Evolutionary conservation across 192 early-diverging fungal genomes (phyloP).

Genomic region (Tieghemiomyces parasiticus): DNA sequence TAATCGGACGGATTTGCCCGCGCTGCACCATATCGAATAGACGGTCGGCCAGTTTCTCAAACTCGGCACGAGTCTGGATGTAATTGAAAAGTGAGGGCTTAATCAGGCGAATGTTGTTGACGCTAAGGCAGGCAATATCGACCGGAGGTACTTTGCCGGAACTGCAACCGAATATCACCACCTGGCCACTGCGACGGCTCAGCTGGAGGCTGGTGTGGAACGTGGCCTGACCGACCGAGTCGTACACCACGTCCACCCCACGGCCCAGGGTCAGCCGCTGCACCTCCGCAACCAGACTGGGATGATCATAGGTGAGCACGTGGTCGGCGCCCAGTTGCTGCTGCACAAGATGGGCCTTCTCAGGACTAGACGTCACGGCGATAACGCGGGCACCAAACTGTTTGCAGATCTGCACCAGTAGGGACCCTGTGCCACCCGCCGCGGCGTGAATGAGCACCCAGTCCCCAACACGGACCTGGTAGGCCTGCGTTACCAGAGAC

Average conservation of each 20-base stretch:
- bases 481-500: slow-evolving; percentile 48
- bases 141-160: slow-evolving; percentile 62
- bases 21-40: slow-evolving; percentile 42
- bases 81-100: slow-evolving; percentile 60
- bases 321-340: slow-evolving; percentile 46
- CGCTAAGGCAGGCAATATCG: slow-evolving; percentile 34
- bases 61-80: slow-evolving; percentile 49
- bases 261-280: slow-evolving; percentile 51
- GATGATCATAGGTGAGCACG: slow-evolving; percentile 55
- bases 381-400: slow-evolving; percentile 74
- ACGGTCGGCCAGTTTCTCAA: slow-evolving; percentile 35
- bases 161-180: slow-evolving; percentile 83
- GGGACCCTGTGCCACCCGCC: slow-evolving; percentile 74
- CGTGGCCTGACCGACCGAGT: slow-evolving; percentile 84
- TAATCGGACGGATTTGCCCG: slow-evolving; percentile 43
- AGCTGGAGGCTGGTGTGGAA: slow-evolving; percentile 57
- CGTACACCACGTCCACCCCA: slow-evolving; percentile 70
- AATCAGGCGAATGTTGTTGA: slow-evolving; percentile 59
- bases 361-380: slow-evolving; percentile 56
- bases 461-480: slow-evolving; percentile 53
- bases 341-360: slow-evolving; percentile 48
- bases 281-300: slow-evolving; percentile 47
- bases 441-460: slow-evolving; percentile 79
- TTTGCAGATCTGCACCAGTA: slow-evolving; percentile 65
- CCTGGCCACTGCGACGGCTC: slow-evolving; percentile 42